Base-by-base conservation (phyloP, 202 grass and related monocot species). In the Schoenoplectus tabernaemontani region DNA sequence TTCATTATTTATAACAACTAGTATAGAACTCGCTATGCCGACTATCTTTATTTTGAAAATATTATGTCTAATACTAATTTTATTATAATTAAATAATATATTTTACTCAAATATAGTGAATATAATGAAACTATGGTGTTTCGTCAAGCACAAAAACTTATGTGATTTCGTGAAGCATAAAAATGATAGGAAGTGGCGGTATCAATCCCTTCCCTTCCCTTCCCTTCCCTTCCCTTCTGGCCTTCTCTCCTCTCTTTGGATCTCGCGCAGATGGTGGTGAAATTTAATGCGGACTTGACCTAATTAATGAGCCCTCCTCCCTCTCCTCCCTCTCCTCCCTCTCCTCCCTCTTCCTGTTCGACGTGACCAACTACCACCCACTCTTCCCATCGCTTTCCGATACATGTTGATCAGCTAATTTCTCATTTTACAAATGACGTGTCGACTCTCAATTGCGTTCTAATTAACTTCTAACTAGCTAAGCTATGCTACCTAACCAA, bases 351-450 rank as follows among this genome's bases (percentile, higher is more conserved):
- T 87, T 83, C 78, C 86, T 77, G 58, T 75, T 78, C 36, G 91
- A 87, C 56, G 88, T 87, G 84, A 88, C 84, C 84, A 85, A 83
- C 82, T 75, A 85, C 84, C 84, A 73, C 83, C 78, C 62, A 56
- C 9, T 3, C 68, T 15, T 48, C 32, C 34, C 33, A 28, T 73
- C 7, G 3, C 24, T 42, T 59, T 59, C 38, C 5, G 2, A 64
- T 16, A 80, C 24, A 65, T 80, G 9, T 2, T 80, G 78, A 65
- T 80, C 78, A 80, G 78, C 78, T 64, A 80, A 80, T 47, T 80
- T 80, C 59, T 80, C 78, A 39, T 50, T 56, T 30, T 36, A 61
- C 20, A 19, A 37, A 48, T 15, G 0, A 83, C 70, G 58, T 84
- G 82, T 78, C 71, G 82, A 84, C 9, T 16, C 19, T 69, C 65